Evolutionary conservation across 352 stramenopile species (phyloP).

Genomic region (Blastocystis sp.): DNA sequence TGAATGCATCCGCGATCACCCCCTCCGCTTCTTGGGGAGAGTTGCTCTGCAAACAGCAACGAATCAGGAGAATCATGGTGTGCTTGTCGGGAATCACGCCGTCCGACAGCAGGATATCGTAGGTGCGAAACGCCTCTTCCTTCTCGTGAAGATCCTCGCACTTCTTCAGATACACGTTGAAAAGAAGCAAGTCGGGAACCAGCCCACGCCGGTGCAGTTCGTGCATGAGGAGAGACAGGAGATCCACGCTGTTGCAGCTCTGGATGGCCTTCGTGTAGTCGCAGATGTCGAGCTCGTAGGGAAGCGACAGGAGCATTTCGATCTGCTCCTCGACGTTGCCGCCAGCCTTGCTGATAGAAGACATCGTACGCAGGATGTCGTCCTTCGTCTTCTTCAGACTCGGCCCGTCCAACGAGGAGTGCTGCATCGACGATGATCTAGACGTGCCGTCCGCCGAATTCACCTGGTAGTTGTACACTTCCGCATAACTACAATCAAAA

Average conservation of each 20-base stretch:
- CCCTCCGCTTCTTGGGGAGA: conserved; percentile 36
- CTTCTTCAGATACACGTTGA: conserved; percentile 72
- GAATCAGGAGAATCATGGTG: conserved; percentile 68
- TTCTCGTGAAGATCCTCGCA: conserved; percentile 71
- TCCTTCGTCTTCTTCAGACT: conserved; percentile 65
- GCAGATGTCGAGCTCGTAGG: conserved; percentile 69
- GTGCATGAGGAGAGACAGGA: conserved; percentile 45
- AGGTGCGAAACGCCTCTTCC: conserved; percentile 68
- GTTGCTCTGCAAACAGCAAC: conserved; percentile 35
- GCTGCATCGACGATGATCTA: background rate
- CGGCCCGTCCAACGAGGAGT: background rate
- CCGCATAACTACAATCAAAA: conserved; percentile 33
- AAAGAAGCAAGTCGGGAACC: conserved; percentile 60
- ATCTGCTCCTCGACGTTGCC: conserved; percentile 58
- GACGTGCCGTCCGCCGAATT: background rate
- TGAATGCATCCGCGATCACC: conserved; percentile 29
- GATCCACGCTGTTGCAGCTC: conserved; percentile 51
- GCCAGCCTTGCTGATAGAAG: conserved; percentile 53
- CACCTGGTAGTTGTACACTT: conserved; percentile 36
- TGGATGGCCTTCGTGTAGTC: conserved; percentile 73
- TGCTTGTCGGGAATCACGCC: conserved; percentile 55
- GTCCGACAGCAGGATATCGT: conserved; percentile 26
- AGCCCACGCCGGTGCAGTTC: conserved; percentile 64
- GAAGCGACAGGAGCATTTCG: conserved; percentile 43
- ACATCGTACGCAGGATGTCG: conserved; percentile 51